Base-by-base conservation (phyloP, 257 asterid genomes). In the Gardenia jasminoides region DNA sequence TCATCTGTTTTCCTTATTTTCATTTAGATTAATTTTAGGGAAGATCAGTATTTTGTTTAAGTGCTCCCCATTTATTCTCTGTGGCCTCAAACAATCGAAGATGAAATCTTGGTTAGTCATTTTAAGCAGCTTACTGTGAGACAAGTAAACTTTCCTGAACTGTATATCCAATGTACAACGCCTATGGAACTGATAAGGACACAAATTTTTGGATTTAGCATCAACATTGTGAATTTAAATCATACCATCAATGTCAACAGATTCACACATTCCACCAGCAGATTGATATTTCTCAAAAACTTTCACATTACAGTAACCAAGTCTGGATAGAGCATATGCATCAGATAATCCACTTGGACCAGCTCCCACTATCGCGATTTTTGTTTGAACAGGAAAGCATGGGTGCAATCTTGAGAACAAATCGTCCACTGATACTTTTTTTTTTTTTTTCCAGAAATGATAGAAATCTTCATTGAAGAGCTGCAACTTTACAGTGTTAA, bases 241-340 rank as follows among this genome's bases (percentile, higher is more conserved):
- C 6, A 31, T 82, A 91, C 93, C 94, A 84, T 90, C 84, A 64
- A 91, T 82, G 26, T 90, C 88, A 67, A 82, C 81, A 24, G 97
- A 90, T 74, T 91, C 97, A 43, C 94, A 92, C 94, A 92, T 88
- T 66, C 97, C 97, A 0, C 94, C 92, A 24, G 89, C 92, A 22
- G 80, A 80, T 52, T 54, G 80, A 78, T 82, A 79, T 65, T 88
- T 92, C 84, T 92, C 97, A 31, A 90, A 59, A 41, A 90, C 82
- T 2, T 94, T 88, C 30, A 88, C 88, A 82, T 86, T 68, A 4
- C 75, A 67, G 79, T 88, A 92, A 39, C 94, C 94, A 48, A 90
- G 88, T 69, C 79, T 87, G 76, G 88, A 79, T 15, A 92, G 84
- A 50, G 97, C 92, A 88, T 90, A 91, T 65, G 94, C 96, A 82